Evolutionary conservation across 2,329 filamentous ascomycete species (phyloP), one percentile per base, ranked within the genome.

Genomic region (Ophiostoma populinum): DNA sequence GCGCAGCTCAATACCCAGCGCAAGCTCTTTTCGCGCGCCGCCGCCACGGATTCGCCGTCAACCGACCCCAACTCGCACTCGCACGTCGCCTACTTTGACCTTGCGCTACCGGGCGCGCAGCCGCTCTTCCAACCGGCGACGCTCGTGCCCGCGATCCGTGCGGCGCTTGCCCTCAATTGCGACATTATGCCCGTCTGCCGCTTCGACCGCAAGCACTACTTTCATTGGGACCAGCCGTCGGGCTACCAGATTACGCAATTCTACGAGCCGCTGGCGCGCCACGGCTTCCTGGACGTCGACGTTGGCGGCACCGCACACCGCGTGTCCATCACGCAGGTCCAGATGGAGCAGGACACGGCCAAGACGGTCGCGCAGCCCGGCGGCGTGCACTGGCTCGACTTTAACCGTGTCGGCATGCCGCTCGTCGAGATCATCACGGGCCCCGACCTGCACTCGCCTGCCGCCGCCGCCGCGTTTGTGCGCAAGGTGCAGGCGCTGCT

Each of bases 201-300:
- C 36, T 98, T 94, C 57, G 90, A 98, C 55, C 69, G 90, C 43
- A 98, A 98, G 54, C 90, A 98, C 55, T 98, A 98, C 57, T 95
- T 98, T 56, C 93, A 94, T 62, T 92, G 90, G 70, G 90, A 98
- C 54, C 90, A 98, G 55, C 90, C 90, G 1, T 70, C 82, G 0
- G 90, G 90, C 0, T 98, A 98, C 55, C 90, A 98, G 55, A 92
- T 98, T 43, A 98, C 90, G 2, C 90, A 98, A 51, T 95, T 87
- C 58, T 94, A 95, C 53, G 61, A 73, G 39, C 73, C 74, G 0
- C 72, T 78, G 45, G 74, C 74, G 1, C 71, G 64, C 40, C 64
- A 83, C 46, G 90, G 90, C 2, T 57, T 61, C 25, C 62, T 95
- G n/a, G 67, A 63, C 1, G 62, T 98, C 50, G 86, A 85, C 1